Evolutionary conservation across 1,284 basidiomycete species (phyloP).

Genomic region (Coriolopsis trogii): DNA sequence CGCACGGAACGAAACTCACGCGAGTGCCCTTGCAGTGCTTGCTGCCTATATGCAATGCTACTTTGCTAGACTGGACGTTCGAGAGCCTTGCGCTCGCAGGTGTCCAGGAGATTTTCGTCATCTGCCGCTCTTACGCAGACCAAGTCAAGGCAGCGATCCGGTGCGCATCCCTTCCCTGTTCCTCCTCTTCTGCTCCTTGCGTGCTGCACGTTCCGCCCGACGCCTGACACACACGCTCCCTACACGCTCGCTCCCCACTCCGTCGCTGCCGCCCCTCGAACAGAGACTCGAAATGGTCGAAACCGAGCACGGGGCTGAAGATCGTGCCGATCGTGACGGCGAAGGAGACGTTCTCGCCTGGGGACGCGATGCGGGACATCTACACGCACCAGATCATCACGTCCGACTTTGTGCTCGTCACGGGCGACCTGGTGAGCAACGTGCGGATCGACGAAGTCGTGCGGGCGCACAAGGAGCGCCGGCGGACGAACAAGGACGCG

Average conservation of each 20-base stretch:
- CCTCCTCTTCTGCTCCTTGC: slow-evolving; percentile 19
- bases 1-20: slow-evolving; percentile 18
- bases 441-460: slow-evolving; percentile 90
- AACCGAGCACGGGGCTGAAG: slow-evolving; percentile 75
- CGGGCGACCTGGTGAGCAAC: slow-evolving; percentile 94
- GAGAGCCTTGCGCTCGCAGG: slow-evolving; percentile 91
- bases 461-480: slow-evolving; percentile 84
- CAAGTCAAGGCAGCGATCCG: slow-evolving; percentile 81
- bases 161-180: slow-evolving; percentile 45
- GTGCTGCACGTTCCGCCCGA: no score
- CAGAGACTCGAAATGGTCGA: slow-evolving; percentile 83
- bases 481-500: slow-evolving; percentile 87
- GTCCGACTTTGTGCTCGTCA: slow-evolving; percentile 92
- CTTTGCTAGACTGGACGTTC: slow-evolving; percentile 94
- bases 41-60: slow-evolving; percentile 92
- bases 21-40: slow-evolving; percentile 65
- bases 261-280: slow-evolving; percentile 4
- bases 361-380: slow-evolving; percentile 96
- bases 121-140: slow-evolving; percentile 86
- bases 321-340: slow-evolving; percentile 89
- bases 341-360: slow-evolving; percentile 87
- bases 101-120: slow-evolving; percentile 94
- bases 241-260: slow-evolving; percentile 2
- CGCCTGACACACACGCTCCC: not conserved
- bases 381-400: slow-evolving; percentile 93